Percentiles rank a stretch among this genome's conserved stretches.
phyloP scores from a whole-genome alignment of 139 green algal species.

The Micractinium conductrix region DNA sequence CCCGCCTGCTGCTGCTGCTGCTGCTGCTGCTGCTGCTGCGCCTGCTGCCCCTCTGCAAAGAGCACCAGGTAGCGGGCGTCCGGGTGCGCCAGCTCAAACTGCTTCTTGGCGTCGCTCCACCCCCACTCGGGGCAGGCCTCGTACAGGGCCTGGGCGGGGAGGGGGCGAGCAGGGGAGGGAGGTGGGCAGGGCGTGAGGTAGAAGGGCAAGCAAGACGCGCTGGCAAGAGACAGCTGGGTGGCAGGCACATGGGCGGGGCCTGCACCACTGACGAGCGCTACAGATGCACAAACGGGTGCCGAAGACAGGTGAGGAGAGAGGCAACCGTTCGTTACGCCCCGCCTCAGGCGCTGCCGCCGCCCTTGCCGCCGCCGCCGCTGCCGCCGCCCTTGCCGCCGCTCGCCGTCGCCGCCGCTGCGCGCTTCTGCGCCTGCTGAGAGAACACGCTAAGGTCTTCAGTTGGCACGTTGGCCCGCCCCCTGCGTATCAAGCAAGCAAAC shows the following conservation, averaged over 20 bases:
- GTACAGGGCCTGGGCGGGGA: constrained; percentile 37
- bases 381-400: background rate
- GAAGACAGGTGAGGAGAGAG: background rate
- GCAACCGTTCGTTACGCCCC: background rate
- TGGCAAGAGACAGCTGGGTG: background rate
- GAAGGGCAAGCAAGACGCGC: background rate
- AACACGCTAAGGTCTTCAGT: constrained; percentile 34
- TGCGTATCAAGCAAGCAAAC: background rate
- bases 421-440: constrained; percentile 2
- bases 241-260: too few species aligned
- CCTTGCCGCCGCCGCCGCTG: background rate
- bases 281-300: background rate
- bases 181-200: background rate
- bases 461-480: constrained; percentile 31
- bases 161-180: too few species aligned
- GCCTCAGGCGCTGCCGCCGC: background rate
- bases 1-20: background rate
- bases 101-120: constrained; percentile 51
- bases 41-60: constrained; percentile 6
- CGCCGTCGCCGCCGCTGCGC: background rate
- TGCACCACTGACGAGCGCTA: too few species aligned
- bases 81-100: constrained; percentile 42
- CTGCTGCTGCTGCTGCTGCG: background rate
- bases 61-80: constrained; percentile 51
- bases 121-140: constrained; percentile 51